Evolutionary conservation across 306 rosid species (phyloP).

Genomic region (Malus orientalis): DNA sequence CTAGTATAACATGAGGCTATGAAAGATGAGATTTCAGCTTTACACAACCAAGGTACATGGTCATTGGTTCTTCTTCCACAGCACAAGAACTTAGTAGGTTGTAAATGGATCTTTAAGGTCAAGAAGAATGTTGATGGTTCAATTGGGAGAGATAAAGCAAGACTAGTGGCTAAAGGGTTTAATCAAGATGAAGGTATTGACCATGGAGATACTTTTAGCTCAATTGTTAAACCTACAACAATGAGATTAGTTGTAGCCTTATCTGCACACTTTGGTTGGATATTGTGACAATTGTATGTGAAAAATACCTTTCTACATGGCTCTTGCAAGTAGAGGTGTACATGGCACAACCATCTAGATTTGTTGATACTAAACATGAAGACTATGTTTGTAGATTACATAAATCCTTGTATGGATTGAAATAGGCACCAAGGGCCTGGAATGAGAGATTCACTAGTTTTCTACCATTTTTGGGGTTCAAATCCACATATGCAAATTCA

Average conservation of each 20-base stretch:
- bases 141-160: neutral
- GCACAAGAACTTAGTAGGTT: neutral
- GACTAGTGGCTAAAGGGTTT: neutral
- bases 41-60: neutral
- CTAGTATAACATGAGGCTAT: too few species aligned
- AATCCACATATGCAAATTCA: too few species aligned
- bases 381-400: too few species aligned
- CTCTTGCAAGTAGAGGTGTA: neutral
- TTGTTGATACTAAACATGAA: too few species aligned
- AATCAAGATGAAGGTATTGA: too few species aligned
- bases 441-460: neutral
- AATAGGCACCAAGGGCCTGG: too few species aligned
- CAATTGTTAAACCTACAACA: too few species aligned
- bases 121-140: neutral
- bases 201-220: too few species aligned
- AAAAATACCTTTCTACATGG: neutral
- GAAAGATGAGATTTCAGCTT: neutral
- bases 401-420: too few species aligned
- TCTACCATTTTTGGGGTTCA: neutral
- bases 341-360: too few species aligned
- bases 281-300: neutral
- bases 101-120: too few species aligned
- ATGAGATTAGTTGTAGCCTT: too few species aligned
- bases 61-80: neutral
- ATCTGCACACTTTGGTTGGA: neutral